A percentile compares a stretch with the other conserved stretches of the same genome.
These are phyloP conservation scores for Tetradesmus lagerheimii DNA, from an alignment of 139 green algal species.

Conservation along the genomic window DNA sequence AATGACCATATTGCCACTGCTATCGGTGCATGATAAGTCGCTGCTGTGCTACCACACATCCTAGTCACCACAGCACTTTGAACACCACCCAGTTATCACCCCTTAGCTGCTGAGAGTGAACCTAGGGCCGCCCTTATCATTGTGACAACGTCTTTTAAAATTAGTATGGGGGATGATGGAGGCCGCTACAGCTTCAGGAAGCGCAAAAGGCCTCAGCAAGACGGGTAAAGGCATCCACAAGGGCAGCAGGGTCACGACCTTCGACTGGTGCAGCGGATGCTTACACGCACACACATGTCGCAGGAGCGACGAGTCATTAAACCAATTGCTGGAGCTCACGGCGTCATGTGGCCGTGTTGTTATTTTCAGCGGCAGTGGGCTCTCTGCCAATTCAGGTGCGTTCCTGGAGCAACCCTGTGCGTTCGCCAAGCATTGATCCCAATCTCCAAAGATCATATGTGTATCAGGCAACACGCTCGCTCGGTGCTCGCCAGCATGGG, in stretches of 20 bases:
- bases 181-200: background rate
- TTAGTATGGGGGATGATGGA: background rate
- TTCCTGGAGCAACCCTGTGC: background rate
- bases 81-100: no score
- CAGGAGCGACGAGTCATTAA: slow-evolving; percentile 35
- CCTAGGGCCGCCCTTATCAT: no score
- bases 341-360: slow-evolving; percentile 67
- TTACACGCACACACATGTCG: background rate
- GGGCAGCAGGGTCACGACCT: background rate
- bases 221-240: background rate
- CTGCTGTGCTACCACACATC: no score
- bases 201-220: background rate
- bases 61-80: no score
- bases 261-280: background rate
- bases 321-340: slow-evolving; percentile 49
- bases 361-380: slow-evolving; percentile 88
- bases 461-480: background rate
- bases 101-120: no score
- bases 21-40: no score
- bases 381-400: slow-evolving; percentile 84
- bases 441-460: background rate
- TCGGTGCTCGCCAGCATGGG: background rate
- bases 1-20: no score
- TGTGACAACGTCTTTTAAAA: no score
- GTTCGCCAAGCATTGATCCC: background rate